These are phyloP conservation scores for Zizania latifolia DNA, from an alignment of 176 grass and related monocot genomes.

Conservation along the genomic window DNA sequence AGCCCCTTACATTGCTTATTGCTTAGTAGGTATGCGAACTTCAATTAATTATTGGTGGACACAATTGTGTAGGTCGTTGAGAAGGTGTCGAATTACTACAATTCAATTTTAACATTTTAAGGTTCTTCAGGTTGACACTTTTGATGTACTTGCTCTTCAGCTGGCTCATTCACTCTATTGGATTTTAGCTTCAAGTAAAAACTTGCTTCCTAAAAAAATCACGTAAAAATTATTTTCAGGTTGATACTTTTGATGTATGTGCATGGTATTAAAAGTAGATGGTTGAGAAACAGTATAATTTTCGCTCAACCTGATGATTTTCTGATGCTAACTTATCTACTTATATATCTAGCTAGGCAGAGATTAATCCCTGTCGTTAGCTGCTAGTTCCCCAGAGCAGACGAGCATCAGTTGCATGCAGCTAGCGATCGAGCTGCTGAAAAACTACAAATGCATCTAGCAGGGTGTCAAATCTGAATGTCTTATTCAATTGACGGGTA, in stretches of 20 bases:
- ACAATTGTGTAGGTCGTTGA: not conserved
- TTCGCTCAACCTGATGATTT: not conserved
- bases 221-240: too few species aligned
- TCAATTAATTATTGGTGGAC: not conserved
- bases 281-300: not conserved
- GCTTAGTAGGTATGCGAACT: not conserved
- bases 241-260: too few species aligned
- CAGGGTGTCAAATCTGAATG: not conserved
- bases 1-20: not conserved
- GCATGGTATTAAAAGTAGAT: too few species aligned
- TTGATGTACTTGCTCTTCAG: not conserved
- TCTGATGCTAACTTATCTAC: not conserved
- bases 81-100: not conserved
- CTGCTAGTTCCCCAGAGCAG: not conserved
- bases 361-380: not conserved
- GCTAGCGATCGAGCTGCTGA: slow-evolving; percentile 2
- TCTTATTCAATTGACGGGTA: slow-evolving; percentile 1
- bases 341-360: too few species aligned
- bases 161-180: not conserved
- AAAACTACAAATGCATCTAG: slow-evolving; percentile 16
- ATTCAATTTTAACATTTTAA: not conserved
- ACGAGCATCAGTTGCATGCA: not conserved
- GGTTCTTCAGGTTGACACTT: not conserved
- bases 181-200: not conserved
- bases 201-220: not conserved